phyloP scores from a whole-genome alignment of 2,329 filamentous ascomycete genomes.

The Cladorrhinum sp. region DNA sequence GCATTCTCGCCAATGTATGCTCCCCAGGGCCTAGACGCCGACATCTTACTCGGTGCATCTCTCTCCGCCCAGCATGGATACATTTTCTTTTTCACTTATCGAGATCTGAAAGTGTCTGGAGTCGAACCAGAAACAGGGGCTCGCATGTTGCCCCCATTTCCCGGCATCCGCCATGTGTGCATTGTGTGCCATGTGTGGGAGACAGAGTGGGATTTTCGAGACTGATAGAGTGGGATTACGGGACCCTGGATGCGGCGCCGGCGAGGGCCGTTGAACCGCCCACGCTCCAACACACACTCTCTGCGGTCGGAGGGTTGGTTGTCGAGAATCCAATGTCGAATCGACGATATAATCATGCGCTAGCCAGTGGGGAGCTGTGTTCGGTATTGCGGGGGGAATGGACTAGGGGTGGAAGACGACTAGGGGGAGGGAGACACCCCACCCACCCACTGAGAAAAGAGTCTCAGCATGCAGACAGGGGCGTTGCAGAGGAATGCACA shows the following conservation, averaged over 20 bases:
- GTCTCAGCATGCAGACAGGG: not conserved
- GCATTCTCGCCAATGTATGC: slow-evolving; percentile 22
- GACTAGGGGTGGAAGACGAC: not conserved
- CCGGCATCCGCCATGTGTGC: not conserved
- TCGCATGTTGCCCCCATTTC: not conserved
- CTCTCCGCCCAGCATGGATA: slow-evolving; percentile 21
- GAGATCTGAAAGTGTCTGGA: not conserved
- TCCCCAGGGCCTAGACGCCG: slow-evolving; percentile 10
- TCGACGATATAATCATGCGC: slow-evolving; percentile 1
- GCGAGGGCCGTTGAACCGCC: slow-evolving; percentile 19
- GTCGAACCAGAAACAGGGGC: not conserved
- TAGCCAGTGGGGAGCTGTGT: not conserved
- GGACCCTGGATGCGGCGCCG: slow-evolving; percentile 7
- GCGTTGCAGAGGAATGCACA: slow-evolving; percentile 17
- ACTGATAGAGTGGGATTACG: not conserved
- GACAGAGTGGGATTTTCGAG: too few relatives aligned
- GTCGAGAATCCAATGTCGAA: not conserved
- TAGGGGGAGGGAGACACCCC: not conserved
- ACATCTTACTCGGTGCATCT: slow-evolving; percentile 22
- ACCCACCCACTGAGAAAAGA: not conserved
- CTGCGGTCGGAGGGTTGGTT: too few relatives aligned
- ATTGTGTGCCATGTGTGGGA: too few relatives aligned
- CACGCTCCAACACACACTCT: too few relatives aligned
- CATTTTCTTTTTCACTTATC: not conserved
- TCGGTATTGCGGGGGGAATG: slow-evolving; percentile 15